These are phyloP conservation scores for Sistotremastrum niveocremeum DNA, from an alignment of 768 basidiomycete species.

Conservation along the genomic window DNA sequence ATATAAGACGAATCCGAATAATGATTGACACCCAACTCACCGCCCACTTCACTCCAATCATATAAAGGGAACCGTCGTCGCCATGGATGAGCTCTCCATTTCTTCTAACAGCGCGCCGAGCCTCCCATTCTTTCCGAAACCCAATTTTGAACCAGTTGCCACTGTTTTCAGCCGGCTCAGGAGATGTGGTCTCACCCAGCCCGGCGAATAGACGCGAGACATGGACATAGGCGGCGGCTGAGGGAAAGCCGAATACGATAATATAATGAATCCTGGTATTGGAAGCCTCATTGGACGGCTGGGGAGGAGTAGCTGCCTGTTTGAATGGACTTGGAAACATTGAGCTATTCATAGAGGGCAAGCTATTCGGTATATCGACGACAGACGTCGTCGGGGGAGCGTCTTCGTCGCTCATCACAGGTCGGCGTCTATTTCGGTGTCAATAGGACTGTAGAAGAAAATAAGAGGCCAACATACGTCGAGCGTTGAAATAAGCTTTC, in stretches of 20 bases:
- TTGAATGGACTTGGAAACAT: conserved; percentile 6
- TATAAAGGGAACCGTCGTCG: conserved; percentile 44
- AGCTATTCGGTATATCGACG: conserved; percentile 53
- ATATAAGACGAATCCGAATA: neutral
- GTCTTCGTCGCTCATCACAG: conserved; percentile 40
- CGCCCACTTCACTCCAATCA: conserved; percentile 81
- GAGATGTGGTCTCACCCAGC: conserved; percentile 49
- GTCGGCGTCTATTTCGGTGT: no score
- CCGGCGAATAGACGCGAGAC: conserved; percentile 21
- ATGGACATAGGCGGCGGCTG: conserved; percentile 16
- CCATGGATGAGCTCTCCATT: conserved; percentile 58
- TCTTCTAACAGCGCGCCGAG: conserved; percentile 64
- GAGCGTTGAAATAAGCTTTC: no score
- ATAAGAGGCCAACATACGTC: no score
- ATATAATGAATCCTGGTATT: conserved; percentile 32
- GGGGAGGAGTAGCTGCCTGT: conserved; percentile 14
- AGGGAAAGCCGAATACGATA: conserved; percentile 81
- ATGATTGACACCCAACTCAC: conserved; percentile 30
- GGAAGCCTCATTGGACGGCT: conserved; percentile 18
- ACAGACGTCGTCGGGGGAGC: conserved; percentile 69
- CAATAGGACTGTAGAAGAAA: no score
- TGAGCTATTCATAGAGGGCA: conserved; percentile 2
- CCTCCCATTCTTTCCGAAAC: conserved; percentile 57
- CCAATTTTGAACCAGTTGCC: conserved; percentile 75
- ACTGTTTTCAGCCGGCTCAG: conserved; percentile 54